Conservation (phyloP, 208 protist genomes). For the Angomonas desouzai region DNA sequence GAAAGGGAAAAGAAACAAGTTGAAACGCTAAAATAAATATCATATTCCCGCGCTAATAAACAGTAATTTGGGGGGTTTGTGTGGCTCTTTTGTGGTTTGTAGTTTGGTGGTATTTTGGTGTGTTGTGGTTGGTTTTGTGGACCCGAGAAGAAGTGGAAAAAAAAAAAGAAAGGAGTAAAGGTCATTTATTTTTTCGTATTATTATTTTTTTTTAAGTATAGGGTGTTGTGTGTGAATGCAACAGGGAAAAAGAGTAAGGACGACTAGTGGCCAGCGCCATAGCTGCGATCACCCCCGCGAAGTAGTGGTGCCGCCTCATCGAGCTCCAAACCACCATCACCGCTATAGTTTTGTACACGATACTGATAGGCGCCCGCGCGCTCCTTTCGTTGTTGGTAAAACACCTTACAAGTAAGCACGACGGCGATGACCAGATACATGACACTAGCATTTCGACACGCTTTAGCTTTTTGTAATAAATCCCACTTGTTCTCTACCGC, state of each 20-base stretch:
- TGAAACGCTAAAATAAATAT: neutral
- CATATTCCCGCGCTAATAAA: conserved; percentile 4
- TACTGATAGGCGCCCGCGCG: neutral
- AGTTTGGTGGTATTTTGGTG: conserved; percentile 7
- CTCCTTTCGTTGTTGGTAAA: conserved; percentile 4
- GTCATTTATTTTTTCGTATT: too few species aligned
- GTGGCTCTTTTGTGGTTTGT: neutral
- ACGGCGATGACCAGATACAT: conserved; percentile 59
- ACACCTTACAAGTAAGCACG: conserved; percentile 25
- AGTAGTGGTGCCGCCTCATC: conserved; percentile 1
- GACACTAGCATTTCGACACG: conserved; percentile 59
- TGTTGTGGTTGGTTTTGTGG: conserved; percentile 6
- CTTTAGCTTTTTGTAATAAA: conserved; percentile 46
- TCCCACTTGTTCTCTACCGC: conserved; percentile 54
- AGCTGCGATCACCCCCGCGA: neutral
- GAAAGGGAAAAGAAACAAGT: conserved; percentile 4
- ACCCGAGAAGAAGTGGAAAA: neutral
- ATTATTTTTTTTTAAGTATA: conserved; percentile 5
- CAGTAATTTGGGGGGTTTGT: neutral
- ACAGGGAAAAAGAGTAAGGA: conserved; percentile 17
- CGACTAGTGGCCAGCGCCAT: neutral
- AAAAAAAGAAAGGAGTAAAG: neutral
- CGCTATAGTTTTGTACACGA: conserved; percentile 8
- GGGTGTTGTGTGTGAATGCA: neutral
- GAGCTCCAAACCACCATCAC: neutral